These are phyloP conservation scores for Theileria annulata DNA, from an alignment of 169 alveolate genomes.

Conservation along the genomic window DNA sequence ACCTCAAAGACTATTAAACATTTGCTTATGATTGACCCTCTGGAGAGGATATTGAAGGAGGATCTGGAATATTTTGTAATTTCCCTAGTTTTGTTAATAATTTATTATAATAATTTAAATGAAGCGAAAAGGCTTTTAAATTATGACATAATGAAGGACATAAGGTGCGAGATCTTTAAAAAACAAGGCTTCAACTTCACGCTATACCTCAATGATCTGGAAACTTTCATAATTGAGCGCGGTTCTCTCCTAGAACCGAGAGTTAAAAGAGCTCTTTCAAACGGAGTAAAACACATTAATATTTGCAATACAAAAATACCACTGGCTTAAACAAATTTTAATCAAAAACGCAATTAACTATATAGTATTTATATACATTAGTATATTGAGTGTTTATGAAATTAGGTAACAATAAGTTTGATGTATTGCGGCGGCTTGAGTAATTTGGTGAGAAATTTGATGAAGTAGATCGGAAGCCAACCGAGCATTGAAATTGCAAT, in stretches of 20 bases:
- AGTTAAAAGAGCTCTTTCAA: neutral
- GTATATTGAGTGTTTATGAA: neutral
- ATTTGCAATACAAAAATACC: neutral
- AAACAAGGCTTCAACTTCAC: neutral
- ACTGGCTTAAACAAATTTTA: neutral
- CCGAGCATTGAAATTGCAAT: conserved; percentile 84
- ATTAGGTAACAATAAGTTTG: conserved; percentile 69
- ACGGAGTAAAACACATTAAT: neutral
- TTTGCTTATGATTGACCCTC: neutral
- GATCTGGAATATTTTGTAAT: neutral
- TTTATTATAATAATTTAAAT: too few relatives aligned
- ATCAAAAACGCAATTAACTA: too few relatives aligned
- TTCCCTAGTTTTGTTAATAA: neutral
- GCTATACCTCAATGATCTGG: neutral
- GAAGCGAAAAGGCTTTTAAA: neutral
- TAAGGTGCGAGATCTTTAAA: neutral
- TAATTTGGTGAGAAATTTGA: conserved; percentile 78
- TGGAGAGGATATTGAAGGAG: neutral
- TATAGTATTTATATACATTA: too few relatives aligned
- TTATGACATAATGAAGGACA: neutral
- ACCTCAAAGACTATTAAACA: neutral
- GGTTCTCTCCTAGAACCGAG: neutral
- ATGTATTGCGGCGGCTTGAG: conserved; percentile 86
- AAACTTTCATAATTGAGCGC: neutral
- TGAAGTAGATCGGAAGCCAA: conserved; percentile 89